Conservation (phyloP, 1,284 basidiomycete genomes). For the Pseudomicrostroma phylloplanum region DNA sequence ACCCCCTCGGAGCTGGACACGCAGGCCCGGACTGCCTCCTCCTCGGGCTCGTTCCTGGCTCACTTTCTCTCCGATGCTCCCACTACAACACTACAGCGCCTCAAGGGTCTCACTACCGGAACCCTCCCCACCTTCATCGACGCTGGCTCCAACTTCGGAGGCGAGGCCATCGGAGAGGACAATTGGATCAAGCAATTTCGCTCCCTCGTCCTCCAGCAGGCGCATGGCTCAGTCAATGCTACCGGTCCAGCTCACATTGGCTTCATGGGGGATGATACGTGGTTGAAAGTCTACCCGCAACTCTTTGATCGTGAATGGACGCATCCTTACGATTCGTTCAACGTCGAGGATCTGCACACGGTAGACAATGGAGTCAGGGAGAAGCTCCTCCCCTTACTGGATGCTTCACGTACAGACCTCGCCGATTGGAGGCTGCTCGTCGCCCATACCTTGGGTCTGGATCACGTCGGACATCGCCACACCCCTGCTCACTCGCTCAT, state of each 20-base stretch:
- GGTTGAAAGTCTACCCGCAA: slow-evolving; percentile 79
- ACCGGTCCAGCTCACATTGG: slow-evolving; percentile 21
- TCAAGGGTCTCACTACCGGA: slow-evolving; percentile 92
- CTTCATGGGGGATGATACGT: slow-evolving; percentile 53
- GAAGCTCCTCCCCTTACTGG: slow-evolving; percentile 74
- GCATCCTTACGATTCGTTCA: slow-evolving; percentile 90
- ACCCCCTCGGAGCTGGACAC: slow-evolving; percentile 64
- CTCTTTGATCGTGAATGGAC: slow-evolving; percentile 66
- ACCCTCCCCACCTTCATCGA: slow-evolving; percentile 94
- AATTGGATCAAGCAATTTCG: slow-evolving; percentile 57
- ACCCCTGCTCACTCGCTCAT: slow-evolving; percentile 82
- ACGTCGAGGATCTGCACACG: slow-evolving; percentile 93
- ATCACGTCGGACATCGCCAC: slow-evolving; percentile 91
- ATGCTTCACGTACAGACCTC: slow-evolving; percentile 16
- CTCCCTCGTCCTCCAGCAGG: not conserved
- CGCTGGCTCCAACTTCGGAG: slow-evolving; percentile 82
- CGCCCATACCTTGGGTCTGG: slow-evolving; percentile 93
- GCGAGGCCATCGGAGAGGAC: slow-evolving; percentile 69
- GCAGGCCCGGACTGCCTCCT: slow-evolving; percentile 58
- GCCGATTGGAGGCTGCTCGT: slow-evolving; percentile 71
- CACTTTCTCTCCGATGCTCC: slow-evolving; percentile 89
- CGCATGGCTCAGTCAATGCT: not conserved
- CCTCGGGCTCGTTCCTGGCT: slow-evolving; percentile 60
- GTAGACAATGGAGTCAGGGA: slow-evolving; percentile 83
- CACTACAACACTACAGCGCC: slow-evolving; percentile 86